phyloP scores from a whole-genome alignment of 2,329 filamentous ascomycete genomes.

The Aspergillus sp. region DNA sequence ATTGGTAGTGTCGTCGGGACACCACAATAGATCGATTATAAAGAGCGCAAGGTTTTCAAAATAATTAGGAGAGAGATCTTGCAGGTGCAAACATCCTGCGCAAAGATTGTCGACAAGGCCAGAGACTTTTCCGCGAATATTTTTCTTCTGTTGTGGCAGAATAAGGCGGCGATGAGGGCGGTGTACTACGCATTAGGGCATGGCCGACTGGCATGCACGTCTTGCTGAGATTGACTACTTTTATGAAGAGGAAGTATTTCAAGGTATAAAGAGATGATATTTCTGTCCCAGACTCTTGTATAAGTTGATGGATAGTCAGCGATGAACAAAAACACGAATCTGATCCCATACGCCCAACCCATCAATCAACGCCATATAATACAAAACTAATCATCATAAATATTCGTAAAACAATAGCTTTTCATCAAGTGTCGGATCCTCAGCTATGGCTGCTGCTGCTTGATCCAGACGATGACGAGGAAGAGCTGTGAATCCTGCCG shows the following conservation, averaged over 20 bases:
- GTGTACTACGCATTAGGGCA: constrained; percentile 10
- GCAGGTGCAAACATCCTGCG: neutral
- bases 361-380: too few relatives aligned
- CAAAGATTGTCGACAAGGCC: neutral
- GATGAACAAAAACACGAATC: too few relatives aligned
- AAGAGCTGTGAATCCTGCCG: constrained; percentile 25
- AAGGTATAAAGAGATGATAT: neutral
- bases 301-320: too few relatives aligned
- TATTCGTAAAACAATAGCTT: too few relatives aligned
- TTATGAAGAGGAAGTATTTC: neutral
- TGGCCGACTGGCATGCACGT: neutral
- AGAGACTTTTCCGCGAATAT: constrained; percentile 16
- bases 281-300: too few relatives aligned
- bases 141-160: constrained; percentile 29
- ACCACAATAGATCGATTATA: neutral
- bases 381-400: too few relatives aligned
- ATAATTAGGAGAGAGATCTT: neutral
- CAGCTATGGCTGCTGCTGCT: neutral
- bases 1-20: neutral
- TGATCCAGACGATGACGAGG: neutral
- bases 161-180: constrained; percentile 22
- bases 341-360: too few relatives aligned
- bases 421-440: neutral
- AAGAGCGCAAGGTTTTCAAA: neutral
- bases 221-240: neutral